Conservation (phyloP, 345 rosid genomes). For the Hibiscus tridactylites region DNA sequence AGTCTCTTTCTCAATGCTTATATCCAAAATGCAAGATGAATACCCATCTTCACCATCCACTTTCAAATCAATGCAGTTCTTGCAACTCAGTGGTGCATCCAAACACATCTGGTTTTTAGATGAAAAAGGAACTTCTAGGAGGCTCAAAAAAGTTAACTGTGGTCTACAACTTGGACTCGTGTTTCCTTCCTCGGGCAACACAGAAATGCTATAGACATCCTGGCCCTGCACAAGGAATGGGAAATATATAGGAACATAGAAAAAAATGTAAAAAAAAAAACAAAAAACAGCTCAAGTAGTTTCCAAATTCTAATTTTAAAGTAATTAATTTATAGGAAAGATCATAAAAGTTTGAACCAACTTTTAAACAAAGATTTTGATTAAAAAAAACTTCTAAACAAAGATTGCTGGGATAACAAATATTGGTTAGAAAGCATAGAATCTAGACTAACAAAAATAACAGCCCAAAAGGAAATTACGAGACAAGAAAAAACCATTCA, state of each 20-base stretch:
- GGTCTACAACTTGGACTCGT: constrained; percentile 29
- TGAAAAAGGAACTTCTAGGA: constrained; percentile 53
- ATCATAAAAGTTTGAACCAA: background rate
- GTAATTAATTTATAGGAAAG: background rate
- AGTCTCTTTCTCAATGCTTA: constrained; percentile 52
- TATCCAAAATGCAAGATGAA: constrained; percentile 58
- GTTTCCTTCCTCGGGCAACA: constrained; percentile 53
- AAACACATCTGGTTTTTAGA: constrained; percentile 38
- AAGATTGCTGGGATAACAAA: background rate
- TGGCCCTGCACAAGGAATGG: constrained; percentile 37
- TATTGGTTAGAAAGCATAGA: background rate
- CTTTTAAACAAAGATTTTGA: background rate
- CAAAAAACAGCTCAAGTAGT: background rate
- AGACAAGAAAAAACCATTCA: background rate
- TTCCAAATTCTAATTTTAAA: background rate
- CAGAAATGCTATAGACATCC: constrained; percentile 55
- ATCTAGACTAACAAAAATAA: background rate
- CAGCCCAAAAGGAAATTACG: background rate
- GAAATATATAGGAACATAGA: background rate
- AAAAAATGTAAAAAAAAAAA: background rate
- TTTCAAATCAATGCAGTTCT: constrained; percentile 53
- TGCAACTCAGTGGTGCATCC: constrained; percentile 42
- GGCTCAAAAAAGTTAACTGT: constrained; percentile 49
- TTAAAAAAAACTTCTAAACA: background rate
- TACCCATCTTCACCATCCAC: constrained; percentile 45